Conservation (phyloP, 371 early-diverging fungal genomes). For the Mucor velutinosus region DNA sequence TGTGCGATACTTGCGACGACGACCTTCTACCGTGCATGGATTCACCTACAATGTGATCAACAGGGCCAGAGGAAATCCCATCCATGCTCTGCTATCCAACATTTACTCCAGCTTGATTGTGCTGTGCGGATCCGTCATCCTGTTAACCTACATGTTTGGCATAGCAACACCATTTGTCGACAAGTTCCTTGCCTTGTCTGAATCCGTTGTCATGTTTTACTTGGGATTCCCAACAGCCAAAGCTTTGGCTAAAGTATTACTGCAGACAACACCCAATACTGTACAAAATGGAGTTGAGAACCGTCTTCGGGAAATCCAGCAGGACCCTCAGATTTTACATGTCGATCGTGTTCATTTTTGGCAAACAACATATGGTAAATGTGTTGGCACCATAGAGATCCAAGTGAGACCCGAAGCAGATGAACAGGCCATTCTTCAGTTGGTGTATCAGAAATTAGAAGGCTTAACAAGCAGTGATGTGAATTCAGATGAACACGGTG, state of each 20-base stretch:
- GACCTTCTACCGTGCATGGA: constrained; percentile 46
- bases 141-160: constrained; percentile 30
- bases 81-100: constrained; percentile 37
- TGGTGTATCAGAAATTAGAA: constrained; percentile 56
- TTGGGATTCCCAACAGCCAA: constrained; percentile 46
- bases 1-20: constrained; percentile 44
- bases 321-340: constrained; percentile 49
- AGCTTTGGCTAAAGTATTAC: constrained; percentile 40
- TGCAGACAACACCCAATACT: constrained; percentile 46
- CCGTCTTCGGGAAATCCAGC: constrained; percentile 45
- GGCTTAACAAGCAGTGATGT: constrained; percentile 47
- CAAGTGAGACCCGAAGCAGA: constrained; percentile 56
- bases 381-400: constrained; percentile 59
- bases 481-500: constrained; percentile 22
- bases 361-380: constrained; percentile 65
- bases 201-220: constrained; percentile 58
- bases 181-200: constrained; percentile 53
- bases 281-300: constrained; percentile 41
- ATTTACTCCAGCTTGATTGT: constrained; percentile 42
- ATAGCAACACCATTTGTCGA: constrained; percentile 43
- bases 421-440: constrained; percentile 52
- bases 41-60: constrained; percentile 51
- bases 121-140: constrained; percentile 26
- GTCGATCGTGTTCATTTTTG: constrained; percentile 63
- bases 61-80: constrained; percentile 36